Evolutionary conservation across 2,329 filamentous ascomycete species (phyloP).

Genomic region (Stagonosporopsis vannaccii): DNA sequence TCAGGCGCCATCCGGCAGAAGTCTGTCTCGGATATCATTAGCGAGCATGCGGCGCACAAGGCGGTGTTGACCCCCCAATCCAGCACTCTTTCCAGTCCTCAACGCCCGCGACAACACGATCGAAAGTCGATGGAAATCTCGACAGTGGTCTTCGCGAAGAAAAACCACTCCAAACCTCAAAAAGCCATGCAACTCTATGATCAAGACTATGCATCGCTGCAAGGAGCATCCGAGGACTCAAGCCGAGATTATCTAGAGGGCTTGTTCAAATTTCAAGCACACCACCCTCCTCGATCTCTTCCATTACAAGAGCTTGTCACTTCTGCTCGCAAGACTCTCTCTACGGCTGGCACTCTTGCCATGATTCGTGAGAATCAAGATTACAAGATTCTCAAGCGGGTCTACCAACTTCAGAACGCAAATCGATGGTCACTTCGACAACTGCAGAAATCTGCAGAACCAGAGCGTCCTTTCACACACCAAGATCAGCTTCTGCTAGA

Average conservation of each 20-base stretch:
- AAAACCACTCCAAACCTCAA: constrained; percentile 43
- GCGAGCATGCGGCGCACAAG: constrained; percentile 60
- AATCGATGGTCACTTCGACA: constrained; percentile 94
- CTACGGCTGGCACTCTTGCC: constrained; percentile 82
- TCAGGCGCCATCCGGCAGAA: constrained; percentile 75
- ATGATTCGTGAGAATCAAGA: constrained; percentile 87
- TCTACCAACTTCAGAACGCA: constrained; percentile 88
- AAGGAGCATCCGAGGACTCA: constrained; percentile 56
- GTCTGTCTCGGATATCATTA: constrained; percentile 75
- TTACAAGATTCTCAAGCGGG: constrained; percentile 81
- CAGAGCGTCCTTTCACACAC: constrained; percentile 76
- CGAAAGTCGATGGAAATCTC: constrained; percentile 69
- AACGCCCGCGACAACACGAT: constrained; percentile 30
- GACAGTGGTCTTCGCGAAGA: constrained; percentile 80
- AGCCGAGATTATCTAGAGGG: constrained; percentile 68
- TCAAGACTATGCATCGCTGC: constrained; percentile 53
- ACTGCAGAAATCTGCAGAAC: constrained; percentile 83
- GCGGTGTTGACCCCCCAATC: constrained; percentile 51
- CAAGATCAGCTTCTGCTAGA: constrained; percentile 88
- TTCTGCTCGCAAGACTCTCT: constrained; percentile 87
- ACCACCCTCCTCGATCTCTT: constrained; percentile 61
- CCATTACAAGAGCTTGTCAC: constrained; percentile 75
- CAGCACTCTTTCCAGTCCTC: constrained; percentile 39
- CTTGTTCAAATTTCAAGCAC: constrained; percentile 65
- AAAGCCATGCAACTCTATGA: constrained; percentile 44